Percentiles rank a stretch among this genome's conserved stretches.
Evolutionary conservation across 1,284 basidiomycete species (phyloP).

Genomic region (Moesziomyces aphidis): DNA sequence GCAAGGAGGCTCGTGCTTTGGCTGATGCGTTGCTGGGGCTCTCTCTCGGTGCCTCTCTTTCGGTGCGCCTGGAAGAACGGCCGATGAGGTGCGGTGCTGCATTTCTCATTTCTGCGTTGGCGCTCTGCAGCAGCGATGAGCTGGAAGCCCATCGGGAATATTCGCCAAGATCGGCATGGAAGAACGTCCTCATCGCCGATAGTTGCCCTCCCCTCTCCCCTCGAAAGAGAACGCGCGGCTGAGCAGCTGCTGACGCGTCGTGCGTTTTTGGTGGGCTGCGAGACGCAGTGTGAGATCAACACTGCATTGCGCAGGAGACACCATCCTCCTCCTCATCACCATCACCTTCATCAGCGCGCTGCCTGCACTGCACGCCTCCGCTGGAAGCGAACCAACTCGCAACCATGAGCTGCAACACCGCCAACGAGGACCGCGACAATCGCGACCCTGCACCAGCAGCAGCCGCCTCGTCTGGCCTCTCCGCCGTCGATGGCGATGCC

Average conservation of each 20-base stretch:
- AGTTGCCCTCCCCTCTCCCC: no score
- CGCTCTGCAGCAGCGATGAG: no score
- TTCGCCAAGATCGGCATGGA: background rate
- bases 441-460: slow-evolving; percentile 19
- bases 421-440: slow-evolving; percentile 30
- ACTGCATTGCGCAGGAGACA: background rate
- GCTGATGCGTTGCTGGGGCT: no score
- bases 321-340: background rate
- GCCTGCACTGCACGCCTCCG: background rate
- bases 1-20: no score
- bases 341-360: background rate
- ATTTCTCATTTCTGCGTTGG: no score
- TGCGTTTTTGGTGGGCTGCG: background rate
- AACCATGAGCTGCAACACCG: slow-evolving; percentile 47
- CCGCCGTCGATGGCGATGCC: slow-evolving; percentile 47
- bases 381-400: background rate
- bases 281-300: slow-evolving; percentile 19
- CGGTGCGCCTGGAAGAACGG: no score
- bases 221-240: slow-evolving; percentile 3
- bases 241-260: slow-evolving; percentile 17
- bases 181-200: background rate
- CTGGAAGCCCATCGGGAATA: no score
- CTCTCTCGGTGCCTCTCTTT: no score
- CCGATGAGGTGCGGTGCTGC: no score
- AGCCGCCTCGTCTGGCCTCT: slow-evolving; percentile 13